Base-by-base conservation (phyloP, 2,329 filamentous ascomycete species). In the Chrysoporthe cubensis region DNA sequence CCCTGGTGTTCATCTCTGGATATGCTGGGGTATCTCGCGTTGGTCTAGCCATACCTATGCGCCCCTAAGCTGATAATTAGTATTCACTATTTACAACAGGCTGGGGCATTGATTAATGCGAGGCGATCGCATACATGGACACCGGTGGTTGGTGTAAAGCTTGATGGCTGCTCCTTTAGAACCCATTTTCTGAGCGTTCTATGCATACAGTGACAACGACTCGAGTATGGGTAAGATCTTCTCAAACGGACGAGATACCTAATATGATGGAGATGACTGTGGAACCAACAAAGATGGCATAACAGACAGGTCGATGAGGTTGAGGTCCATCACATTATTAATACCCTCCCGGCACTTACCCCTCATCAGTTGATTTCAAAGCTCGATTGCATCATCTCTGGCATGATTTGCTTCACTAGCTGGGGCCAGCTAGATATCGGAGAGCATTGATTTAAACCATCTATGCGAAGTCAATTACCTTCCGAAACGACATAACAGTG, bases 91-190 rank as follows among this genome's bases (percentile, higher is more conserved):
- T 59, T n/a, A 13, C 2, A 56, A n/a, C 26, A 42, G 42, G 4
- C 40, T 54, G 18, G 5, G 26, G 16, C 26, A 11, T 56, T n/a
- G 52, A 11, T 34, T 11, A 16, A 16, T 5, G 18, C 26, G 56
- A 18, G 1, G 46, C 42, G 60, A 72, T 34, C 9, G 14, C 77
- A 63, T 74, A 81, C 86, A 93, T 32, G 91, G 91, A 76, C 91
- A 94, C 62, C 72, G 63, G 72, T 88, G 88, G 80, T 89, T 90
- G 61, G 90, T 93, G 80, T 93, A 93, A 54, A 92, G 81, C 43
- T 81, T 89, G 76, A 92, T 88, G 72, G 87, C 86, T 68, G 72
- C 72, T 68, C 74, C 74, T 52, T 74, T 73, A 56, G 73, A 73
- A 66, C 68, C 72, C 74, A 77, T 78, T 71, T 62, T 73, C 26